These are phyloP conservation scores for Balamuthia mandrillaris DNA, from an alignment of 208 protist species.

Conservation along the genomic window DNA sequence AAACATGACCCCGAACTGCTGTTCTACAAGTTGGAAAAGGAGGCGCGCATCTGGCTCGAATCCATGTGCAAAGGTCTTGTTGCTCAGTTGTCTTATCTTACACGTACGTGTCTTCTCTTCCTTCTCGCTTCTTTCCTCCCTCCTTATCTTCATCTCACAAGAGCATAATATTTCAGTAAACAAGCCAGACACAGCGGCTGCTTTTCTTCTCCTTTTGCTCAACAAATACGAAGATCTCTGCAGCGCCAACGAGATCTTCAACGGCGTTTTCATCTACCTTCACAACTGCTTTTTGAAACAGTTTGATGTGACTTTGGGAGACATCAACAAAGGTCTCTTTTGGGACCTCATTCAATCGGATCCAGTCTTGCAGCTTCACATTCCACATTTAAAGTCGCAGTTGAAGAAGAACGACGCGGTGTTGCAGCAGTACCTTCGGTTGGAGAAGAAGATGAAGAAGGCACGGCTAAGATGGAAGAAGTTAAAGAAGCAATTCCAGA, in stretches of 20 bases:
- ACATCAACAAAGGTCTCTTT: slow-evolving; percentile 7
- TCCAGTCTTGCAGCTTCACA: neutral
- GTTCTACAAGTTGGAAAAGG: slow-evolving; percentile 20
- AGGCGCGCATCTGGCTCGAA: slow-evolving; percentile 21
- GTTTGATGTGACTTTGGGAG: slow-evolving; percentile 5
- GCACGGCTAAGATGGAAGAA: neutral
- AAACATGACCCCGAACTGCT: neutral
- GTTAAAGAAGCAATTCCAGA: neutral
- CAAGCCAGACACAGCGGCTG: neutral
- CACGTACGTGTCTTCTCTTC: neutral
- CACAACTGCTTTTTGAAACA: slow-evolving; percentile 27
- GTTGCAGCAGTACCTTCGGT: neutral
- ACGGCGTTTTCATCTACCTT: slow-evolving; percentile 10
- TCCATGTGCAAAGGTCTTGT: neutral
- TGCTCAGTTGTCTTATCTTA: neutral
- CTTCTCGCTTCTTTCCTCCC: neutral
- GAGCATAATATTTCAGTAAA: neutral
- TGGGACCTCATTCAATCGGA: neutral
- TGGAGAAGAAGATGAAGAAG: slow-evolving; percentile 17
- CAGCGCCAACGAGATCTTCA: slow-evolving; percentile 11
- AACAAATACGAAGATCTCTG: slow-evolving; percentile 29
- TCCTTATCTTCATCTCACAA: neutral
- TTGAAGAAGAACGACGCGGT: neutral
- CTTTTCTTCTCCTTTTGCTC: neutral
- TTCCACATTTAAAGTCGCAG: slow-evolving; percentile 7